Conservation (phyloP, 805 yeast species). For the Metschnikowia picachoensis region DNA sequence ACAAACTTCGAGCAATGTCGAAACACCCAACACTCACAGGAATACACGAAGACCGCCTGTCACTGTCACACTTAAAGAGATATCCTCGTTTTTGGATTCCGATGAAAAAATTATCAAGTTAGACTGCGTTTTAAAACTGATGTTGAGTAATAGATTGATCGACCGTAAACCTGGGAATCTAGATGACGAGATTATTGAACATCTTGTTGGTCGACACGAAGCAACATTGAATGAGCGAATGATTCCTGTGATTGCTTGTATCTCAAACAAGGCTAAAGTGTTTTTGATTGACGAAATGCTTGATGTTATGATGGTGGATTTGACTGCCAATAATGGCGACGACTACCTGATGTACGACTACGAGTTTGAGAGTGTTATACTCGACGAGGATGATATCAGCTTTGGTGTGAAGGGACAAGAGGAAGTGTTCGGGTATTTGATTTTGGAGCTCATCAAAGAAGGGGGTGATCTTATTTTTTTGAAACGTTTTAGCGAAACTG, state of each 20-base stretch:
- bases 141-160: slow-evolving; percentile 24
- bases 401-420: slow-evolving; percentile 25
- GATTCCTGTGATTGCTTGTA: slow-evolving; percentile 34
- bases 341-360: slow-evolving; percentile 73
- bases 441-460: slow-evolving; percentile 55
- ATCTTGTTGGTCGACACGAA: slow-evolving; percentile 25
- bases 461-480: slow-evolving; percentile 55
- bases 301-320: slow-evolving; percentile 30
- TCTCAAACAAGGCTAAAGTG: slow-evolving; percentile 39
- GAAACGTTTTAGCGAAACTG: slow-evolving; percentile 34
- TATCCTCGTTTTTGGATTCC: slow-evolving; percentile 27
- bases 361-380: slow-evolving; percentile 49
- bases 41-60: not conserved
- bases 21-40: not conserved
- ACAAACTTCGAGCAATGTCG: not conserved
- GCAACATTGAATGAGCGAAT: slow-evolving; percentile 19
- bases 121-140: slow-evolving; percentile 37
- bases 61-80: slow-evolving; percentile 30
- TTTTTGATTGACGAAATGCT: slow-evolving; percentile 35
- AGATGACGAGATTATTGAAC: slow-evolving; percentile 31
- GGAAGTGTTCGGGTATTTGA: slow-evolving; percentile 56
- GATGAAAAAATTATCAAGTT: slow-evolving; percentile 40
- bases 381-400: slow-evolving; percentile 12
- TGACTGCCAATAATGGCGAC: slow-evolving; percentile 36
- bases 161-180: slow-evolving; percentile 18